Base-by-base conservation (phyloP, 441 rosid genomes). In the Populus hybrid region DNA sequence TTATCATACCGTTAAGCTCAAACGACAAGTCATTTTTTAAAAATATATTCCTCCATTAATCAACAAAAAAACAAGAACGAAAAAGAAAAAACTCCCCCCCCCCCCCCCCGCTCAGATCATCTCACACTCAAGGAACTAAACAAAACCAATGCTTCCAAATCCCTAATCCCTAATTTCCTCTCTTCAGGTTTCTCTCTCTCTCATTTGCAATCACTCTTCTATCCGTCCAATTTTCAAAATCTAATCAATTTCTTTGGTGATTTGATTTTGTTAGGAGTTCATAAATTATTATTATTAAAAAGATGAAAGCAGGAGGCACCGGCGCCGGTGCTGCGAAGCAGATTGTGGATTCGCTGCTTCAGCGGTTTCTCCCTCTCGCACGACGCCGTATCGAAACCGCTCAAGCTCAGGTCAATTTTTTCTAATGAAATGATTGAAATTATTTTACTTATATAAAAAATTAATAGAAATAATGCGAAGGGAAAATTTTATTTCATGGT, bases 341-440 rank as follows among this genome's bases (percentile, higher is more conserved):
- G 89, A 94, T 97, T 73, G 99, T 97, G 69, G 98, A 97, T 81
- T 98, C 99, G 67, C 85, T 97, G 81, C 92, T 97, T 75, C 99
- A 94, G 85, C 96, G 97, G 46, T 97, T 97, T 82, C 90, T 97
- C 18, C 99, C 99, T n/a, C 93, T 97, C 70, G 99, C 98, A 5
- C 81, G 99, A 77, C 98, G 99, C 14, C 98, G 98, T 79, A 94
- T 97, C 76, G 99, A 97, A 85, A 97, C 99, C 4, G 99, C 99
- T 78, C 98, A 97, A 78, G 99, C 97, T 80, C 99, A 97, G 98
- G 98, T 96, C 78, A 14, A 71, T 85, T 20, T 20, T 64, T 61
- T 24, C 46, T 72, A 7, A 4, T 20, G 2, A 50, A 50, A 50
- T 50, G 59, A 50, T 16, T 50, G 20, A 28, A 28, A 28, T 28